Percentiles rank a stretch among this genome's conserved stretches.
Conservation (phyloP, 2,329 filamentous ascomycete genomes). For the Talaromyces albobiverticillius region DNA sequence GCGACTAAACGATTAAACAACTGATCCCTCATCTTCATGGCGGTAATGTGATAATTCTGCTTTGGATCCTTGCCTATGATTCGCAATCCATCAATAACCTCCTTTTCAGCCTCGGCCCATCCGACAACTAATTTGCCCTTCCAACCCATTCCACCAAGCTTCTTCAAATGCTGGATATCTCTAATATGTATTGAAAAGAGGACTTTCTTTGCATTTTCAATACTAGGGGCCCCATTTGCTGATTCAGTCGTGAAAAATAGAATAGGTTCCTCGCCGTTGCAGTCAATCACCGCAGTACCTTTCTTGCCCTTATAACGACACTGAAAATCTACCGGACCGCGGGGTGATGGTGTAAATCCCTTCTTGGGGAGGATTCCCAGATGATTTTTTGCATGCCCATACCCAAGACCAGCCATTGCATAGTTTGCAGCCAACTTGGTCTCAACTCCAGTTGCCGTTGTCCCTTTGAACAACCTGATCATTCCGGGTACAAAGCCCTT, state of each 20-base stretch:
- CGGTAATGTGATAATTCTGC: constrained; percentile 62
- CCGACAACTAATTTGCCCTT: constrained; percentile 80
- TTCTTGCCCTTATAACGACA: constrained; percentile 67
- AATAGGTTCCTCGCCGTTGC: constrained; percentile 31
- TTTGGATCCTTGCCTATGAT: constrained; percentile 58
- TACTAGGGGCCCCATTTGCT: constrained; percentile 34
- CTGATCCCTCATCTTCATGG: constrained; percentile 69
- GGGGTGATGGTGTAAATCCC: constrained; percentile 40
- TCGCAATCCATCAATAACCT: constrained; percentile 73
- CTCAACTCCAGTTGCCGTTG: constrained; percentile 69
- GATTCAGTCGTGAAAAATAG: constrained; percentile 62
- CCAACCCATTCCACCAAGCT: constrained; percentile 79
- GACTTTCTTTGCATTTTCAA: constrained; percentile 52
- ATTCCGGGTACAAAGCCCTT: constrained; percentile 47
- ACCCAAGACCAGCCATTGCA: constrained; percentile 62
- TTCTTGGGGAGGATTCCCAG: constrained; percentile 64
- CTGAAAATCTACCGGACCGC: constrained; percentile 75
- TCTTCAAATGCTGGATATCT: constrained; percentile 71
- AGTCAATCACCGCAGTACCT: constrained; percentile 66
- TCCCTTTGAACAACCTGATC: constrained; percentile 65
- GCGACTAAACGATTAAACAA: constrained; percentile 75
- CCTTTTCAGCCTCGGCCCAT: constrained; percentile 66
- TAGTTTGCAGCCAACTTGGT: constrained; percentile 70
- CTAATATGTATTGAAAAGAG: constrained; percentile 68
- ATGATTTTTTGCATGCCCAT: constrained; percentile 63